Evolutionary conservation across 2,329 filamentous ascomycete species (phyloP).

Genomic region (Paradendryphiella salina): DNA sequence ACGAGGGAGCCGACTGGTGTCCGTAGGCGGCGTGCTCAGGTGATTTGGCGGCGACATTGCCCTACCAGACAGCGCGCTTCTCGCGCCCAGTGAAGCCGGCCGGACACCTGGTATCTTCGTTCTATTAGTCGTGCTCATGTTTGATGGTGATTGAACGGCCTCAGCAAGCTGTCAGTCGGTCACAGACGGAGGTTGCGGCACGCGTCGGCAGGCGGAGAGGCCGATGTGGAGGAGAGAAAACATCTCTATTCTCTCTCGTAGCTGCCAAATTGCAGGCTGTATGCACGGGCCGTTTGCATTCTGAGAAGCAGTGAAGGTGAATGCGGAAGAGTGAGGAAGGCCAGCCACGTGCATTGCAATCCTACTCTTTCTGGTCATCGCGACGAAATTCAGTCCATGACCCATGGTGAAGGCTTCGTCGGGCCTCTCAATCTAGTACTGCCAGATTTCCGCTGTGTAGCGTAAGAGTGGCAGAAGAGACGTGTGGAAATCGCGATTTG

Average conservation of each 20-base stretch:
- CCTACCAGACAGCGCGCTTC: constrained; percentile 15
- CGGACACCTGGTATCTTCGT: constrained; percentile 17
- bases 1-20: constrained; percentile 38
- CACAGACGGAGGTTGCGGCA: not conserved
- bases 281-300: not conserved
- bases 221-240: not conserved
- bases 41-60: constrained; percentile 2
- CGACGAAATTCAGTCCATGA: not conserved
- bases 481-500: constrained; percentile 7
- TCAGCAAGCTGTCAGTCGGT: constrained; percentile 10
- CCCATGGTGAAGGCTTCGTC: rapidly evolving
- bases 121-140: constrained; percentile 2
- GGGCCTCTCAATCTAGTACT: rapidly evolving
- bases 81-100: constrained; percentile 10
- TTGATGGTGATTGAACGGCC: constrained; percentile 5
- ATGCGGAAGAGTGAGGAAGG: constrained; percentile 1
- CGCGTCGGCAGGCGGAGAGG: not conserved
- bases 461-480: not conserved
- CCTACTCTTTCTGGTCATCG: not conserved
- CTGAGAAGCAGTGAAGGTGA: constrained; percentile 12
- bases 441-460: not conserved
- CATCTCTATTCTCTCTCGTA: constrained; percentile 2
- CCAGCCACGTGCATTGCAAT: not conserved
- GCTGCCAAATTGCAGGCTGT: not conserved
- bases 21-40: constrained; percentile 7